Evolutionary conservation across 1,284 basidiomycete genomes (phyloP), one percentile per base, ranked within the genome.

Genomic region (Melampsora abietis-canadensis): DNA sequence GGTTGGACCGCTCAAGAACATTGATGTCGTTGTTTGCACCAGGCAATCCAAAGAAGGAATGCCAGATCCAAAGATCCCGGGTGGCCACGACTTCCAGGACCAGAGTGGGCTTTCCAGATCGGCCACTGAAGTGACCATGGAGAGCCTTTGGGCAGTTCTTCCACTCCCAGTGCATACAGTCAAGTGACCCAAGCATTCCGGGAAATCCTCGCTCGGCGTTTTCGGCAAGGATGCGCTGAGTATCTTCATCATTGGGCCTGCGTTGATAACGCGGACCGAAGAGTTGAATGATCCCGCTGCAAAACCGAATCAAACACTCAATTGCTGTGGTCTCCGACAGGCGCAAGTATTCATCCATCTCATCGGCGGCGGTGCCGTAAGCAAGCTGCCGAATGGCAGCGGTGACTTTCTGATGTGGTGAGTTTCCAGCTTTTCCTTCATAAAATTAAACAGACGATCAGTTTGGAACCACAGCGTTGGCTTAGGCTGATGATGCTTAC

Each of bases 321-420:
- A 64, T n/a, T 14, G 68, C 61, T 0, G 68, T 72, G 14, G 60
- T 54, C 30, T 72, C 68, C 6, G 61, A 61, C n/a, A 72, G 34
- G 12, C 61, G 27, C 12, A 72, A 48, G 19, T 72, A 72, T 6
- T 40, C 1, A 19, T 64, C 61, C 30, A 54, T n/a, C 21, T 63
- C 37, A 17, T 31, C 61, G 15, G 44, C 44, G 7, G 54, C 7
- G 4, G 51, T 57, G 10, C 68, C 68, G 44, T 72, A 51, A 17
- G 19, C 34, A 4, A 70, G 47, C 24, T 63, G 60, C 0, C 60
- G 27, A 48, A 63, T 64, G 0, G 60, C 68, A 4, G 48, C 60
- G 0, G 54, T 14, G 0, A 72, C 68, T 27, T 72, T 72, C n/a
- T 72, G 68, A 4, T 48, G 27, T 2, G 44, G 47, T 14, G 60